A percentile compares a stretch with the other conserved stretches of the same genome.
These are phyloP conservation scores for Lecanoromycetidae sp. DNA, from an alignment of 2,329 filamentous ascomycete genomes.

Conservation along the genomic window DNA sequence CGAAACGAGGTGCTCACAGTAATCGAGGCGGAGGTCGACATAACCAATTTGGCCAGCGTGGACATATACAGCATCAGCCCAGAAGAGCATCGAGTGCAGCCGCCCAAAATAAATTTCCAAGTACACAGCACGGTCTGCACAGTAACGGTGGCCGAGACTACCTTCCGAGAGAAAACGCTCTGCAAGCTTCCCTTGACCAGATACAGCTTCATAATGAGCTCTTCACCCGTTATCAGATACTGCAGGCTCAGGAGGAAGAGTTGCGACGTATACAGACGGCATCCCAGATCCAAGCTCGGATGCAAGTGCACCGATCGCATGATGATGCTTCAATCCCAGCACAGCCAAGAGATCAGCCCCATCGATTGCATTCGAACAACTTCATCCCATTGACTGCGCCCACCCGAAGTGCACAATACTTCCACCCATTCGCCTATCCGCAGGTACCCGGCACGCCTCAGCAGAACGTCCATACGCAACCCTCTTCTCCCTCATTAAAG, in stretches of 20 bases:
- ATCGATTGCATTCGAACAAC: slow-evolving; percentile 8
- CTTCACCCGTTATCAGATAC: slow-evolving; percentile 38
- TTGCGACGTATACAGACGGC: slow-evolving; percentile 34
- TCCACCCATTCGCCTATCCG: slow-evolving; percentile 16
- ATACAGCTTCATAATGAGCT: slow-evolving; percentile 37
- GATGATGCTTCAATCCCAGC: slow-evolving; percentile 26
- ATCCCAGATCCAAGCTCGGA: slow-evolving; percentile 23
- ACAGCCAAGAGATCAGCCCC: slow-evolving; percentile 15
- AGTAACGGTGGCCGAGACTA: background rate
- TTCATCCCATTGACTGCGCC: slow-evolving; percentile 22
- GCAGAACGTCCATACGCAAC: slow-evolving; percentile 29
- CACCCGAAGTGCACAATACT: slow-evolving; percentile 20
- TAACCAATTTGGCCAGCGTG: slow-evolving; percentile 37
- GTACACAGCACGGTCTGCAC: slow-evolving; percentile 1
- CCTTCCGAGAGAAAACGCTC: slow-evolving; percentile 22
- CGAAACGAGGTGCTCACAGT: slow-evolving; percentile 29
- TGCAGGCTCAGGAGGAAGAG: slow-evolving; percentile 40
- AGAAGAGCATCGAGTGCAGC: slow-evolving; percentile 48
- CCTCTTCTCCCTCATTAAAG: slow-evolving; percentile 33
- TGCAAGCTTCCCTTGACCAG: slow-evolving; percentile 36
- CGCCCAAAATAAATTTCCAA: slow-evolving; percentile 12
- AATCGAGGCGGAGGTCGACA: slow-evolving; percentile 38
- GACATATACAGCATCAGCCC: slow-evolving; percentile 27
- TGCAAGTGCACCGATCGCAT: slow-evolving; percentile 28
- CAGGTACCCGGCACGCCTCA: slow-evolving; percentile 25